Base-by-base conservation (phyloP, 2,329 filamentous ascomycete genomes). In the Apiospora aurea region DNA sequence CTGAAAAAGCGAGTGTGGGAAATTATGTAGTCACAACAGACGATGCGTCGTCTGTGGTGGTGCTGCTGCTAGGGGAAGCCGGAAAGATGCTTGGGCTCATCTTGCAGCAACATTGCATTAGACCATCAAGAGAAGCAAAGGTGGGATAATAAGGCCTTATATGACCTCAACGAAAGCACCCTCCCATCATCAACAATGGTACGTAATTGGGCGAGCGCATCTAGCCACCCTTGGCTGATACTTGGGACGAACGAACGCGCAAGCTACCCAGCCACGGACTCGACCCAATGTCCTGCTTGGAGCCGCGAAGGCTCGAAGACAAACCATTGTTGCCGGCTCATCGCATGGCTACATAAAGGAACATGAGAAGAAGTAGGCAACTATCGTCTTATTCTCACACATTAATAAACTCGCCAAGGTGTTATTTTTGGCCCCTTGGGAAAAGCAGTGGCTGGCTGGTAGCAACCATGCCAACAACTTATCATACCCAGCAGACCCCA, bases 191-290 rank as follows among this genome's bases (percentile, higher is more conserved):
- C 29, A 41, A 64, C 10, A n/a, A 29, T 41, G 11, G n/a, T 41
- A 41, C 10, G 34, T 41, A 18, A 41, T 34, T 38, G 10, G 18
- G 6, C 34, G 18, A 34, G 34, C 3, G 34, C 3, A 21, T 64
- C 10, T 64, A 29, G 57, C 29, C 57, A 41, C 29, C 10, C 57
- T 34, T 43, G 41, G n/a, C 4, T 21, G 26, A 41, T 18, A 21
- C 34, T 64, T 64, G 57, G 34, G 57, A 64, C 34, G 57, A 21
- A 41, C 57, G 34, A 64, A 64, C 57, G 57, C 57, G 57, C 57
- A 64, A 64, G 57, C 57, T 41, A 29, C 26, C 26, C 3, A 64
- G 57, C 57, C 57, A 64, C 2, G 57, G 57, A n/a, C 34, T 61
- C 53, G 29, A 38, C 29, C 29, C 41, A 13, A 34, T 18, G 10